These are phyloP conservation scores for Stephanodiscus minutulus DNA, from an alignment of 108 stramenopile species.

Conservation along the genomic window DNA sequence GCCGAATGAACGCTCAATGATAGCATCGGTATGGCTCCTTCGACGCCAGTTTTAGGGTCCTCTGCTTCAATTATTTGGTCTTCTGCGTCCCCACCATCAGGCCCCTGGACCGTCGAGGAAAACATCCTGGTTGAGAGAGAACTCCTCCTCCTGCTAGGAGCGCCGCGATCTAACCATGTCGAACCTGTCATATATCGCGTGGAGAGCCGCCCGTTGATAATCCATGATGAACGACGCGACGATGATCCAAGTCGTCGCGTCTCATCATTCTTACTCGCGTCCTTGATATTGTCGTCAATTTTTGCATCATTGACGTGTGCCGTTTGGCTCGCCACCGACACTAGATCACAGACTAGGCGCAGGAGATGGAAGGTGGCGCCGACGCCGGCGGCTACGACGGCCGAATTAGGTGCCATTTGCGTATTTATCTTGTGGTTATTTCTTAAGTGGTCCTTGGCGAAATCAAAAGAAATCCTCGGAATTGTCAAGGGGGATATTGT, in stretches of 20 bases:
- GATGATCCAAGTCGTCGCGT: not conserved
- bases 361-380: conserved; percentile 67
- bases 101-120: not conserved
- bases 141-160: not conserved
- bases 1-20: conserved; percentile 23
- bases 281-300: conserved; percentile 45
- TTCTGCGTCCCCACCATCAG: conserved; percentile 15
- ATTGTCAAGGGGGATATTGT: no score
- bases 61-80: conserved; percentile 4
- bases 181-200: conserved; percentile 14
- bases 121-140: not conserved
- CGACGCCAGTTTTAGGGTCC: conserved; percentile 31
- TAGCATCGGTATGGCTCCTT: conserved; percentile 30
- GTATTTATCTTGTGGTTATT: no score
- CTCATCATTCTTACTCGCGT: conserved; percentile 1
- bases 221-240: conserved; percentile 21
- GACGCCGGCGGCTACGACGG: conserved; percentile 45
- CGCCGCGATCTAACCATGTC: not conserved
- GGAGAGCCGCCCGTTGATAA: conserved; percentile 36
- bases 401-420: conserved; percentile 31
- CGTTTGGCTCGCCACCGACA: conserved; percentile 53
- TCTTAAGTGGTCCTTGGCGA: no score
- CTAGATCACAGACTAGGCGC: conserved; percentile 68
- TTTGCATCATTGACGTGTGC: conserved; percentile 54
- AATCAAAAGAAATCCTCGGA: no score